Conservation (phyloP, 2,329 filamentous ascomycete genomes). For the Penicillium janthinellum region DNA sequence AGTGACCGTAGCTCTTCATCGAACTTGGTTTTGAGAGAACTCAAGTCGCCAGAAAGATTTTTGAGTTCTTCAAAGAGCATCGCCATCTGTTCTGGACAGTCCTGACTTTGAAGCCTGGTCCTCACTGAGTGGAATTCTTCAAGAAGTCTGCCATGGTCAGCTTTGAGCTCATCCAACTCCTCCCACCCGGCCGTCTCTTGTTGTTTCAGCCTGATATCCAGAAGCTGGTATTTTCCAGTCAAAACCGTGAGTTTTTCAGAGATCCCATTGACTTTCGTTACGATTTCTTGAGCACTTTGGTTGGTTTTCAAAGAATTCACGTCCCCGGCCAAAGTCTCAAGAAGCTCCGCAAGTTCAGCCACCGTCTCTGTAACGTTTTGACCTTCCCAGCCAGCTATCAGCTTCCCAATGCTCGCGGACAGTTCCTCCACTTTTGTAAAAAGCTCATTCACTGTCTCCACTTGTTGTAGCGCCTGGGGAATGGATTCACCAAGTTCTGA, state of each 20-base stretch:
- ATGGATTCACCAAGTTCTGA: constrained; percentile 6
- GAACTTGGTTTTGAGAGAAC: background rate
- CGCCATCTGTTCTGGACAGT: background rate
- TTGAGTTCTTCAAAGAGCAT: background rate
- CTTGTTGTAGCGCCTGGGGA: background rate
- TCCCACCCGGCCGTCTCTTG: background rate
- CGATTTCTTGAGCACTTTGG: background rate
- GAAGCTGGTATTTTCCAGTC: background rate
- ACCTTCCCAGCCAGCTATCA: background rate
- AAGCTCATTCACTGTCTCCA: background rate
- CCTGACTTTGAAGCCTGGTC: background rate
- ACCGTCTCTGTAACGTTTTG: background rate
- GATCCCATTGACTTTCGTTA: background rate
- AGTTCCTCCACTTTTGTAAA: background rate
- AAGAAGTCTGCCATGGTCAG: background rate
- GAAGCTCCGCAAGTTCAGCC: background rate
- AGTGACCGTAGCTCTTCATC: background rate
- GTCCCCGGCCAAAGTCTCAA: background rate
- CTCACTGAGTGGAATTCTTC: background rate
- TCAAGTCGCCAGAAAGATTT: background rate
- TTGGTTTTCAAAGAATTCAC: background rate
- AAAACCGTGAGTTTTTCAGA: background rate
- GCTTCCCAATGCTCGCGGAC: background rate
- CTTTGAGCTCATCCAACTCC: background rate
- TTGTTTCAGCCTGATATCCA: background rate